A percentile compares a stretch with the other conserved stretches of the same genome.
Evolutionary conservation across 2,329 filamentous ascomycete genomes (phyloP).

Genomic region (Venturia aucupariae): DNA sequence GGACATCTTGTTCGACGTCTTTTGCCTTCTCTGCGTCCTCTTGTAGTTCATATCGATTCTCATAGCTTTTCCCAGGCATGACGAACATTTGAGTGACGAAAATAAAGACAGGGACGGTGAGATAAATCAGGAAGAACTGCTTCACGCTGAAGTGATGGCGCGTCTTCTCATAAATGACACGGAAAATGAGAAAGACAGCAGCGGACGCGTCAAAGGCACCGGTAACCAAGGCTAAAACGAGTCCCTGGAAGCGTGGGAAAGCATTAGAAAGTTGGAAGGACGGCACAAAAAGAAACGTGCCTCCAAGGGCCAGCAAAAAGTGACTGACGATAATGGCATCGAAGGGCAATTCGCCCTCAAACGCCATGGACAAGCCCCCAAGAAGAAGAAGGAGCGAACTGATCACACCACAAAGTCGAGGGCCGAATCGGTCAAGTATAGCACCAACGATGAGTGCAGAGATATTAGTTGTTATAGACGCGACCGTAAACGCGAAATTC

Average conservation of each 20-base stretch:
- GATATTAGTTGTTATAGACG: constrained; percentile 30
- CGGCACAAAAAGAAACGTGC: constrained; percentile 73
- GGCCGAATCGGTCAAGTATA: constrained; percentile 30
- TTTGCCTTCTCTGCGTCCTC: constrained; percentile 27
- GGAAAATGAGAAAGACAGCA: constrained; percentile 66
- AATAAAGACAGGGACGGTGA: constrained; percentile 61
- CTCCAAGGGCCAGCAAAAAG: constrained; percentile 66
- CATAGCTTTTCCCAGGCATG: constrained; percentile 70
- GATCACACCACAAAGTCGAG: constrained; percentile 25
- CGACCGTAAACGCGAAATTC: constrained; percentile 18
- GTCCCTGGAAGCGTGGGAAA: constrained; percentile 65
- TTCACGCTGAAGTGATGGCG: constrained; percentile 49
- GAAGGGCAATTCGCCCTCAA: constrained; percentile 28
- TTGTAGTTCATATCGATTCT: constrained; percentile 44
- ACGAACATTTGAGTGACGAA: constrained; percentile 57
- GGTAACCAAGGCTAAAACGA: constrained; percentile 72
- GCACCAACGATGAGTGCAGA: constrained; percentile 29
- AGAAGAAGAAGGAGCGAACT: constrained; percentile 25
- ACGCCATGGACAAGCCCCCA: constrained; percentile 29
- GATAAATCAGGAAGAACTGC: constrained; percentile 63
- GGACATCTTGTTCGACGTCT: constrained; percentile 33
- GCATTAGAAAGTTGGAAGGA: constrained; percentile 80
- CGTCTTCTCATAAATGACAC: constrained; percentile 57
- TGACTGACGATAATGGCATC: constrained; percentile 58
- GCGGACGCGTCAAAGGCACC: constrained; percentile 79